Evolutionary conservation across 1,139 yeast species (phyloP), one percentile per base, ranked within the genome.

Genomic region (Kluyveromyces marxianus): DNA sequence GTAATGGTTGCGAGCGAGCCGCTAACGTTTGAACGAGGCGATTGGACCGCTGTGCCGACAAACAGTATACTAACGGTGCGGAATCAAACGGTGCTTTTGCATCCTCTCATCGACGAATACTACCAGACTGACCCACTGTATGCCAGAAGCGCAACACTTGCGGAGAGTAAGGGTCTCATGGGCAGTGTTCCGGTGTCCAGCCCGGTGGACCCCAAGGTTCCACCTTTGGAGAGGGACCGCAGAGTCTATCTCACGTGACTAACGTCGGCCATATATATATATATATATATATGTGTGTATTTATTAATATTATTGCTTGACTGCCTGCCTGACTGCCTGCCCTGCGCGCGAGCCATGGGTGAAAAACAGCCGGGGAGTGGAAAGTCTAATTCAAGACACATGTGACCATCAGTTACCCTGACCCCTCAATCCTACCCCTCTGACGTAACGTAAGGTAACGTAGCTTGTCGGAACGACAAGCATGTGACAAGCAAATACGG

Each of bases 1-100:
- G 83, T 92, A n/a, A 85, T 92, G 81, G 88, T 92, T 39, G 96
- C 98, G 2, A 83, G 95, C 33, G 98, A 92, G 61, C 98, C 98
- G 0, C 72, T 92, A 48, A 92, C 98, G 0, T 92, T 92, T 66
- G 97, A 92, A 68, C 71, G 98, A 48, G 92, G 92, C 36, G 98
- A 92, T 67, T 92, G 98, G 98, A 85, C 92, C 49, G 83, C 96
- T 21, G 95, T 92, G 1, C 98, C 97, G 2, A 84, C 97, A 3
- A 92, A 92, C 64, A 84, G 97, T 2, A 69, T 83, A 3, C 65
- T 92, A n/a, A 85, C 96, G 1, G 82, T 92, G 49, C 82, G 82
- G 52, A 82, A 79, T 47, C 95, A 89, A 60, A 87, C 95, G 1
- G 95, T 92, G 6, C 70, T 92, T 45, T 70, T 92, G 71, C 96